Evolutionary conservation across 1,284 basidiomycete species (phyloP), one percentile per base, ranked within the genome.

Genomic region (Fistulinella cinereoalba): DNA sequence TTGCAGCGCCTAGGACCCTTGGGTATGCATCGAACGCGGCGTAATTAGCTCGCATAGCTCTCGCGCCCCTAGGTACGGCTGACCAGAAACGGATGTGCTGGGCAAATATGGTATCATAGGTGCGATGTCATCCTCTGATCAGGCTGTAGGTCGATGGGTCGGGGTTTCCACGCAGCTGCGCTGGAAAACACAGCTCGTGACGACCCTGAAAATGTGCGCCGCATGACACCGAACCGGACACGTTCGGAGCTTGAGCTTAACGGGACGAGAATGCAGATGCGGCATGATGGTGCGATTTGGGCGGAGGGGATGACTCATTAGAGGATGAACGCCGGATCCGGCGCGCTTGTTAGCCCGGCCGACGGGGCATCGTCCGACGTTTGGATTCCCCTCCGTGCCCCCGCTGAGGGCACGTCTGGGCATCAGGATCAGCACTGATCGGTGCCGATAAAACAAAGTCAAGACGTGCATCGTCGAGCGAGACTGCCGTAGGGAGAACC

Each of bases 401-500:
- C 6, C n/a, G 7, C n/a, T 15, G 13, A 29, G 34, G 28, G 25
- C 23, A 21, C 22, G 43, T 39, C 41, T 23, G 22, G 9, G 9
- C 32, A 43, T 46, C 47, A 47, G 58, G 54, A 57, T 49, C 61
- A 47, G 41, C 21, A 6, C 22, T 8, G 27, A 29, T 51, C 61
- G 65, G 61, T 52, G 19, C 65, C 61, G 61, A 53, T 46, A 27
- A 41, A 24, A 29, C n/a, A 34, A 39, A 43, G 16, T 37, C 47
- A 23, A 38, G 37, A 15, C 3, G 12, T 13, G n/a, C 13, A 44
- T 45, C 42, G 50, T 41, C 28, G 4, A 27, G n/a, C 43, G 22
- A 47, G 56, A 44, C 41, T 23, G 48, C 23, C 27, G 63, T 60
- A 60, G 61, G 50, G 33, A 66, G 65, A 63, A 67, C 50, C 46